A percentile compares a stretch with the other conserved stretches of the same genome.
Evolutionary conservation across 2,329 filamentous ascomycete genomes (phyloP).

Genomic region (Phoma herbarum): DNA sequence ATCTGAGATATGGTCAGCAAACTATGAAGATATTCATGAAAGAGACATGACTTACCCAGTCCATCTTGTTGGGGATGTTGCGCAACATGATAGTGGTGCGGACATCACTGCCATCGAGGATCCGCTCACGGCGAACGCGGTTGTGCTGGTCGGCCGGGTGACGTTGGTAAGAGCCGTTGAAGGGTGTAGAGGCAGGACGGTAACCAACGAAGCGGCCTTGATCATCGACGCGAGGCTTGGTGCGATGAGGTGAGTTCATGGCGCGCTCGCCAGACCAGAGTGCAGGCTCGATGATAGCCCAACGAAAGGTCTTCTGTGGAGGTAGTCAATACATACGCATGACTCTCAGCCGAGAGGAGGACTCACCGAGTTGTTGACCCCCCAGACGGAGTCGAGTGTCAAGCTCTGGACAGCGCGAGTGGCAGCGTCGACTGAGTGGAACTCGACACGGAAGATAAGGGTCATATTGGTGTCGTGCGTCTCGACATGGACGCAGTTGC

Average conservation of each 20-base stretch:
- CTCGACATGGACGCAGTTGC: conserved; percentile 31
- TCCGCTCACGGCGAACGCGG: conserved; percentile 49
- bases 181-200: conserved; percentile 15
- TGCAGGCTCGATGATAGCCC: conserved; percentile 25
- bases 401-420: conserved; percentile 37
- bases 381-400: conserved; percentile 21
- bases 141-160: conserved; percentile 49
- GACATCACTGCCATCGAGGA: conserved; percentile 57
- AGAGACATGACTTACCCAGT: conserved; percentile 53
- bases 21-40: background rate
- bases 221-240: conserved; percentile 33
- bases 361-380: conserved; percentile 29
- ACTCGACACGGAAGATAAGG: conserved; percentile 44
- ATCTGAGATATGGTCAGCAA: conserved; percentile 35
- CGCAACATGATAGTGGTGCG: conserved; percentile 81
- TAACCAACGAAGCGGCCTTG: conserved; percentile 35
- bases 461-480: conserved; percentile 28
- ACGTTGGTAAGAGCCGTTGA: conserved; percentile 17
- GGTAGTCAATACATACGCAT: conserved; percentile 26
- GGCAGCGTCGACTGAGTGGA: conserved; percentile 40
- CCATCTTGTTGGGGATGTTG: conserved; percentile 94
- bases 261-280: conserved; percentile 34
- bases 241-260: conserved; percentile 32
- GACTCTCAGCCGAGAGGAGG: conserved; percentile 2
- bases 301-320: conserved; percentile 36